Percentiles rank a stretch among this genome's conserved stretches.
These are phyloP conservation scores for Aspergillus bombycis DNA, from an alignment of 2,329 filamentous ascomycete species.

Conservation along the genomic window DNA sequence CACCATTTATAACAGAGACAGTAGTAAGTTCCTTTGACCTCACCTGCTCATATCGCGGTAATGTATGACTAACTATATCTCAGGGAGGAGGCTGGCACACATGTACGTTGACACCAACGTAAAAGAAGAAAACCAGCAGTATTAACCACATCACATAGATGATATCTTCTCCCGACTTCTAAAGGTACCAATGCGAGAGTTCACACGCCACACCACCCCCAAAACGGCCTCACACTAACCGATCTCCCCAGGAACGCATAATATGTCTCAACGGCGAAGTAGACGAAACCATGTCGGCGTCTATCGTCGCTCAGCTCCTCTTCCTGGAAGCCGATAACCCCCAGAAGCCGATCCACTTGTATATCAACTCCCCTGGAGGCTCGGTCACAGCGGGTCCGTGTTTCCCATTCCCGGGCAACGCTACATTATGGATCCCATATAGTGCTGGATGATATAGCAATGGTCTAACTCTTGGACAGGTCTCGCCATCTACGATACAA, in stretches of 20 bases:
- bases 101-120: constrained; percentile 57
- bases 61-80: constrained; percentile 23
- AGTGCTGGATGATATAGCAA: neutral
- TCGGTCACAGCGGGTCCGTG: constrained; percentile 75
- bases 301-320: constrained; percentile 91
- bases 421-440: neutral
- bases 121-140: constrained; percentile 16
- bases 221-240: neutral
- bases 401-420: neutral
- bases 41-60: constrained; percentile 1
- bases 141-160: constrained; percentile 52
- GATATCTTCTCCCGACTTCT: constrained; percentile 82
- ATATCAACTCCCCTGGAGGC: constrained; percentile 96
- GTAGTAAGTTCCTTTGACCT: constrained; percentile 47
- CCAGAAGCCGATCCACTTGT: constrained; percentile 92
- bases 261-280: constrained; percentile 91
- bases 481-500: constrained; percentile 95
- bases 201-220: constrained; percentile 45
- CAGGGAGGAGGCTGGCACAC: constrained; percentile 77
- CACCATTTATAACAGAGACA: constrained; percentile 59
- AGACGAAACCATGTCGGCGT: constrained; percentile 87
- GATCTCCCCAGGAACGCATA: constrained; percentile 75
- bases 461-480: constrained; percentile 24
- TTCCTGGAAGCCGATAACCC: constrained; percentile 98
- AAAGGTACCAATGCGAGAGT: constrained; percentile 56